Conservation (phyloP, 176 grass and related monocot genomes). For the Pontederia paniculata region DNA sequence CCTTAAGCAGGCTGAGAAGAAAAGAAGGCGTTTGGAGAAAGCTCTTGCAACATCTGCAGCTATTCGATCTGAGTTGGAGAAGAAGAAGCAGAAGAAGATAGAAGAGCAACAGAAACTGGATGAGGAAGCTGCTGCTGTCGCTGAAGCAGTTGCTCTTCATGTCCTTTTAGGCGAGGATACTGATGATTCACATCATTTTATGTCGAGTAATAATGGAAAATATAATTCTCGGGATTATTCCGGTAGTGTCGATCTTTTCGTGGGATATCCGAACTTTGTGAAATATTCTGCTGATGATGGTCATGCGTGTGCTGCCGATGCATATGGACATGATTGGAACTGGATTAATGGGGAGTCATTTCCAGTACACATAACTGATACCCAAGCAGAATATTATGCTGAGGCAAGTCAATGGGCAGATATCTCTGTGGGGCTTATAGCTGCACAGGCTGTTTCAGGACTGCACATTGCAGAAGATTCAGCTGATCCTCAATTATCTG, state of each 20-base stretch:
- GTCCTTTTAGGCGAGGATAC: slow-evolving; percentile 83
- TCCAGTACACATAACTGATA: slow-evolving; percentile 33
- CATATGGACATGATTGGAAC: slow-evolving; percentile 15
- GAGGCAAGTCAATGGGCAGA: slow-evolving; percentile 32
- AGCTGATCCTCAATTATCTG: neutral
- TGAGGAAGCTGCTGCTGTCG: slow-evolving; percentile 86
- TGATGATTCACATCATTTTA: slow-evolving; percentile 48
- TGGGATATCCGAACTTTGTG: neutral
- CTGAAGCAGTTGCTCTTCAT: slow-evolving; percentile 88
- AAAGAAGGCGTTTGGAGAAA: slow-evolving; percentile 62
- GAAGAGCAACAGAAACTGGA: slow-evolving; percentile 80
- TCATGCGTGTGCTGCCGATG: neutral
- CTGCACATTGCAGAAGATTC: slow-evolving; percentile 60
- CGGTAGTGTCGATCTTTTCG: neutral
- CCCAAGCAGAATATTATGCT: slow-evolving; percentile 16
- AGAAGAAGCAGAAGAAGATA: slow-evolving; percentile 67
- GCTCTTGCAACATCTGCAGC: slow-evolving; percentile 56
- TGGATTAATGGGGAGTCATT: slow-evolving; percentile 40
- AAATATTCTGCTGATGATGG: neutral
- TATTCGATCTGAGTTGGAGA: slow-evolving; percentile 66
- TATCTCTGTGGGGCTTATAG: slow-evolving; percentile 49
- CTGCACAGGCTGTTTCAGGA: slow-evolving; percentile 64
- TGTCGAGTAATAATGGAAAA: slow-evolving; percentile 35
- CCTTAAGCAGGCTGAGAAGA: slow-evolving; percentile 60
- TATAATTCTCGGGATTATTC: slow-evolving; percentile 36